Base-by-base conservation (phyloP, 768 basidiomycete species). In the Rhizopogon vesiculosus region DNA sequence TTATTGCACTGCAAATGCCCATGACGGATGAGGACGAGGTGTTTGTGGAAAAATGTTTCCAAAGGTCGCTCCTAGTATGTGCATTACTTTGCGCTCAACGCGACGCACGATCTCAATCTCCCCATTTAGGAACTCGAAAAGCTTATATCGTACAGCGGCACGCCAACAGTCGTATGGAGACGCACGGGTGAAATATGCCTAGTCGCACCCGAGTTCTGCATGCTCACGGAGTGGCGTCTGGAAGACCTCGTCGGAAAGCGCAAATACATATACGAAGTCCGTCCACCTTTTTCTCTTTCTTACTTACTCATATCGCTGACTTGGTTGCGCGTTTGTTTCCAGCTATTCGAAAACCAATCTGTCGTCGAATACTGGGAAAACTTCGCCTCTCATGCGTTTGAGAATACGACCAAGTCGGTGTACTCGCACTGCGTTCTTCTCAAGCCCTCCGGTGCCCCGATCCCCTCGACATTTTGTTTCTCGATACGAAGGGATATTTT, bases 1-100 rank as follows among this genome's bases (percentile, higher is more conserved):
- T 98, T 54, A 98, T 98, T 64, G 96, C 96, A 28, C 75, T 98
- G 51, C 95, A 98, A 81, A 97, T 98, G 95, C 93, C 96, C 29
- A 77, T 98, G 69, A 90, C 93, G 16, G 84, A 93, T 55, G 94
- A 97, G 63, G 96, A 98, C 73, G 96, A 98, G 69, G 81, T 96
- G 2, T 98, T 98, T 70, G 88, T 96, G 50, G 96, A 98, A 73
- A 87, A 87, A 66, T 96, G 91, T 61, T 96, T 98, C 69, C 96
- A 98, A 71, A 79, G 96, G 51, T 92, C 93, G 35, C 74, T 98
- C 57, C 78, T 98, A 64, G 93, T 95, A 62, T 64, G 81, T 74
- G 45, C 19, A 46, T 61, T 29, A 22, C 29, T 18, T 43, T 45
- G 12, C 16, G 39, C 46, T 45, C 46, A 28, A 25, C 3, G 4